A percentile compares a stretch with the other conserved stretches of the same genome.
phyloP scores from a whole-genome alignment of 2,329 filamentous ascomycete genomes.

The Mollisia scopiformis region DNA sequence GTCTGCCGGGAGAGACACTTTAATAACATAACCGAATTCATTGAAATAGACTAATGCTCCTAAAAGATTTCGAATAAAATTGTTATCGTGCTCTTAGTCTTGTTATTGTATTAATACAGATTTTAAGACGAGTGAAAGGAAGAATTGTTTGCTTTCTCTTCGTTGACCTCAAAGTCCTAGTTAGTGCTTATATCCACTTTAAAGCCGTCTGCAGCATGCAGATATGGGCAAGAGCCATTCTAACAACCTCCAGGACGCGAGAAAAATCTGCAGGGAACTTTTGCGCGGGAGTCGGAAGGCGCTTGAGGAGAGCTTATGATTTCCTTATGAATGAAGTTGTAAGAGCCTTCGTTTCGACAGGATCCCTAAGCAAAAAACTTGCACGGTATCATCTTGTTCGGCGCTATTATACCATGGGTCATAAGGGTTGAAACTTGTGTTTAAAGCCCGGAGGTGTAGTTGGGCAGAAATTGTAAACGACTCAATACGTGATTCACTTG shows the following conservation, averaged over 20 bases:
- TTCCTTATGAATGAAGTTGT: slow-evolving; percentile 19
- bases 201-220: not conserved
- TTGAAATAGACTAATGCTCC: slow-evolving; percentile 29
- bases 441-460: not conserved
- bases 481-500: no score
- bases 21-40: slow-evolving; percentile 27
- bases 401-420: not conserved
- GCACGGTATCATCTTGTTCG: slow-evolving; percentile 21
- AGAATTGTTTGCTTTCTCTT: slow-evolving; percentile 11
- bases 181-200: not conserved
- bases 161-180: slow-evolving; percentile 11
- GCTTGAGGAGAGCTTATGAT: not conserved
- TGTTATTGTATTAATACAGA: slow-evolving; percentile 18
- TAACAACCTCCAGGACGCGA: slow-evolving; percentile 14
- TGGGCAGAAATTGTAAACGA: no score
- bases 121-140: slow-evolving; percentile 8
- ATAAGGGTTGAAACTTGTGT: not conserved
- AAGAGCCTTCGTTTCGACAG: slow-evolving; percentile 22
- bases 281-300: slow-evolving; percentile 6
- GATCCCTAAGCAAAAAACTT: slow-evolving; percentile 21
- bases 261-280: slow-evolving; percentile 14
- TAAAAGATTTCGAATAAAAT: slow-evolving; percentile 28
- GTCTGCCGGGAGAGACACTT: slow-evolving; percentile 31
- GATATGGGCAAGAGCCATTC: slow-evolving; percentile 15
- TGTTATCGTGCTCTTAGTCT: slow-evolving; percentile 21